Evolutionary conservation across 306 rosid species (phyloP), one percentile per base, ranked within the genome.

Genomic region (Abrus precatorius): DNA sequence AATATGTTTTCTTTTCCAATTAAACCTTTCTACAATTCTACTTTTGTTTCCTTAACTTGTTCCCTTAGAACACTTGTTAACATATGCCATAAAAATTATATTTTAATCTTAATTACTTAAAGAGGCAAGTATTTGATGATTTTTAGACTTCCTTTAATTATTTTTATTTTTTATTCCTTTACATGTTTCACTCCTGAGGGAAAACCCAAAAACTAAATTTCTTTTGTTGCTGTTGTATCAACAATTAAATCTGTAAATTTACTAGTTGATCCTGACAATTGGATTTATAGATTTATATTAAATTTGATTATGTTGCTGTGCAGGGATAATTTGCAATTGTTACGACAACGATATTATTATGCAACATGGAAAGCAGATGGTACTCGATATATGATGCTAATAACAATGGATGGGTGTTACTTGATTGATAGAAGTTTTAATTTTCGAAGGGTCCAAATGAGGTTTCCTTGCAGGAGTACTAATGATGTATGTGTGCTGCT

Each of bases 321-420:
- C 88, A 96, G 99, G 92, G 99, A 92, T 1, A 96, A 93, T 81
- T 89, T 96, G 59, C 97, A 92, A 84, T 87, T 96, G 76, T 81
- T 96, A 82, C 90, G 97, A 75, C 98, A 96, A 60, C 99, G 99
- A 20, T 96, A 93, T 86, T 96, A 96, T 82, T 96, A 96, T 89
- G 99, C 99, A 61, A 96, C 99, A 27, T 96, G 99, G 99, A 96
- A 96, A 88, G 99, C 99, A 77, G 99, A 96, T 81, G 99, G 99
- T 71, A 96, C 99, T 56, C 80, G 99, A 84, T 96, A 96, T 80
- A 96, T 96, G 99, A 92, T 96, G 99, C 85, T 93, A 79, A 93
- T 93, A 80, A 96, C 93, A n/a, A 77, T 92, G 91, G 99, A 96
- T 85, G 99, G 99, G 34, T 96, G 99, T 81, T 96, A 90, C 93